Evolutionary conservation across 352 stramenopile genomes (phyloP).

Genomic region (Plasmopara viticola): DNA sequence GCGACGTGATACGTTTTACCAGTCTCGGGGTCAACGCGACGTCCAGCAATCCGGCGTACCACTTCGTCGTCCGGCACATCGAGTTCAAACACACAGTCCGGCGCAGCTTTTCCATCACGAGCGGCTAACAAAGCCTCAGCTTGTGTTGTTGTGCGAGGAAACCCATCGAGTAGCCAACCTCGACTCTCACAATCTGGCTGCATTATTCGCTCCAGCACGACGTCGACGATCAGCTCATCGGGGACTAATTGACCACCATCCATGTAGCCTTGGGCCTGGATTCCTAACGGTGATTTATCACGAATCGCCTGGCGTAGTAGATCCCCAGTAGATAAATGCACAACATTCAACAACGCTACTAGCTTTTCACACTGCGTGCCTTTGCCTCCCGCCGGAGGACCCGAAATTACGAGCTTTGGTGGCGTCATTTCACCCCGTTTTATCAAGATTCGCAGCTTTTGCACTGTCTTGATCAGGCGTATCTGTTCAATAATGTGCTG

Average conservation of each 20-base stretch:
- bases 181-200: slow-evolving; percentile 74
- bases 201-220: slow-evolving; percentile 68
- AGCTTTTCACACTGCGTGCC: slow-evolving; percentile 93
- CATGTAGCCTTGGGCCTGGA: slow-evolving; percentile 89
- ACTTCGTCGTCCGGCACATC: slow-evolving; percentile 93
- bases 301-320: slow-evolving; percentile 87
- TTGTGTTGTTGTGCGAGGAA: slow-evolving; percentile 86
- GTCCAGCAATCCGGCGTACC: slow-evolving; percentile 93
- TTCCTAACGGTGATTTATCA: slow-evolving; percentile 43
- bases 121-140: slow-evolving; percentile 69
- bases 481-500: slow-evolving; percentile 32
- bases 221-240: slow-evolving; percentile 89
- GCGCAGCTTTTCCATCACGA: slow-evolving; percentile 46
- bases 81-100: slow-evolving; percentile 88
- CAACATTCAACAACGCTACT: slow-evolving; percentile 77
- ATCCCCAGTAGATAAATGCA: slow-evolving; percentile 91
- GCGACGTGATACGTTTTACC: slow-evolving; percentile 96
- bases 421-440: slow-evolving; percentile 54
- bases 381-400: slow-evolving; percentile 90
- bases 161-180: slow-evolving; percentile 93
- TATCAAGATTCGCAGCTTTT: slow-evolving; percentile 36
- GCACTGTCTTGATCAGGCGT: slow-evolving; percentile 31
- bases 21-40: slow-evolving; percentile 91
- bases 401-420: slow-evolving; percentile 80
- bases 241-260: slow-evolving; percentile 86